These are phyloP conservation scores for Cicer arietinum DNA, from an alignment of 306 rosid species.

Conservation along the genomic window DNA sequence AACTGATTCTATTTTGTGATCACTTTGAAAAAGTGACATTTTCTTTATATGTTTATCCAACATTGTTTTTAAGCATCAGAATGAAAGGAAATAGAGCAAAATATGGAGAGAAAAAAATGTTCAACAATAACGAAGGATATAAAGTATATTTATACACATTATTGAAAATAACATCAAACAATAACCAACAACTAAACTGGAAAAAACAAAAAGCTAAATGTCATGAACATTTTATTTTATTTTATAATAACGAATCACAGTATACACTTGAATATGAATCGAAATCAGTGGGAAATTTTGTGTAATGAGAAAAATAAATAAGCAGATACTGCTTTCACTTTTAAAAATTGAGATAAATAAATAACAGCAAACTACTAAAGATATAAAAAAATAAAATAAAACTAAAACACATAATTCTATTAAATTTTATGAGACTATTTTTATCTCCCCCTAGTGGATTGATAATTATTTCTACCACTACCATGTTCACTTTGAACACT, in stretches of 20 bases:
- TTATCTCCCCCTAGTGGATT: slow-evolving; percentile 67
- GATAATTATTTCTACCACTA: slow-evolving; percentile 53
- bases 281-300: slow-evolving; percentile 40
- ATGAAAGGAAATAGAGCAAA: slow-evolving; percentile 18
- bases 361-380: slow-evolving; percentile 40
- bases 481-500: slow-evolving; percentile 63
- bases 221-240: slow-evolving; percentile 39
- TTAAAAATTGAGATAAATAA: slow-evolving; percentile 41
- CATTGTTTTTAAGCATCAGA: slow-evolving; percentile 31
- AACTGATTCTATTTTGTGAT: neutral
- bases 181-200: neutral
- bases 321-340: slow-evolving; percentile 23
- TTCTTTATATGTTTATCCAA: slow-evolving; percentile 30
- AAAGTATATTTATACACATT: neutral
- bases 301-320: slow-evolving; percentile 37
- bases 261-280: slow-evolving; percentile 50
- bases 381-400: slow-evolving; percentile 16
- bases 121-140: neutral
- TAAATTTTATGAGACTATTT: slow-evolving; percentile 43
- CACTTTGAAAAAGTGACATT: slow-evolving; percentile 19
- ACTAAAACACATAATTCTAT: slow-evolving; percentile 49
- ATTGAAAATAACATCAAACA: neutral
- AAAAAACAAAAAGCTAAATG: neutral
- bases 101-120: neutral
- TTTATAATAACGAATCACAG: slow-evolving; percentile 48